These are phyloP conservation scores for Eimeria maxima DNA, from an alignment of 169 alveolate genomes.

Conservation along the genomic window DNA sequence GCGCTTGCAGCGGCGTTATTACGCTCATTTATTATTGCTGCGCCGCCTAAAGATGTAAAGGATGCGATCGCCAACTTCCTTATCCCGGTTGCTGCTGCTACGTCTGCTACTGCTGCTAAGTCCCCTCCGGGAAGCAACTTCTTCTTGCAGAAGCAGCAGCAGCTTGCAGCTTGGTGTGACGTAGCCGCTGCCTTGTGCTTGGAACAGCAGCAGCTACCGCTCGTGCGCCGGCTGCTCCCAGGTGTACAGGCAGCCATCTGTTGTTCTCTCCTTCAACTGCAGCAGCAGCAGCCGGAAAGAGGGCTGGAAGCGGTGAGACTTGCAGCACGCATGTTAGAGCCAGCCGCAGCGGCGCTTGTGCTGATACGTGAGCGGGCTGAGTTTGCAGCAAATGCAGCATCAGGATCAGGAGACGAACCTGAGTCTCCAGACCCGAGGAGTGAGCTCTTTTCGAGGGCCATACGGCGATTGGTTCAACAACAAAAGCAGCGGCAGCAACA, in stretches of 20 bases:
- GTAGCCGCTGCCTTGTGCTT: constrained; percentile 51
- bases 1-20: constrained; percentile 36
- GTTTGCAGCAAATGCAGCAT: not conserved
- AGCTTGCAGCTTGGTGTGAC: constrained; percentile 37
- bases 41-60: not conserved
- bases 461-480: not conserved
- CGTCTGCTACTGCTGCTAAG: not conserved
- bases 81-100: not conserved
- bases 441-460: constrained; percentile 11
- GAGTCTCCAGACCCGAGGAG: not conserved
- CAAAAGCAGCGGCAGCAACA: not conserved
- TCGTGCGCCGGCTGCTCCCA: not conserved
- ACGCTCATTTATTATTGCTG: not conserved
- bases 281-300: not conserved
- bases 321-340: not conserved
- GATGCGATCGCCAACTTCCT: not conserved
- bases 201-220: constrained; percentile 9
- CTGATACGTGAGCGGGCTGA: not conserved
- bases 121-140: not conserved
- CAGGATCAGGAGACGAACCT: not conserved
- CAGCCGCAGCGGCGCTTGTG: constrained; percentile 49
- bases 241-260: constrained; percentile 35
- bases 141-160: not conserved
- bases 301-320: not conserved
- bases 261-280: not conserved